phyloP scores from a whole-genome alignment of 1,284 basidiomycete species.

The Cryptococcus jaspeensis region DNA sequence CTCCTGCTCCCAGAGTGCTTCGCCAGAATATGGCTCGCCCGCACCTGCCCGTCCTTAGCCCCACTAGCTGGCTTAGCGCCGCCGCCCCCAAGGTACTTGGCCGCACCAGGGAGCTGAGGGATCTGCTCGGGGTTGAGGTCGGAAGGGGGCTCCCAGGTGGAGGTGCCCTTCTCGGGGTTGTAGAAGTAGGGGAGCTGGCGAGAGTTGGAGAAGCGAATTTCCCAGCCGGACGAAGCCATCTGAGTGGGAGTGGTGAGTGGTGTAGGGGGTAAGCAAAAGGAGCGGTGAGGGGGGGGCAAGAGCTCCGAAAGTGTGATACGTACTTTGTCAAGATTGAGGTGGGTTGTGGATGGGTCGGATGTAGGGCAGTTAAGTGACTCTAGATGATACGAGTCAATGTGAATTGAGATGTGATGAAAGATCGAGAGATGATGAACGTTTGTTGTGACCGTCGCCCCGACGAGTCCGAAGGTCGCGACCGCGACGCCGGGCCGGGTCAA shows the following conservation, averaged over 20 bases:
- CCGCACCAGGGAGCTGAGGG: conserved; percentile 66
- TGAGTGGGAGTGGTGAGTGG: not conserved
- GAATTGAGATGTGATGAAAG: no score
- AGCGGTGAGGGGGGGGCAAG: no score
- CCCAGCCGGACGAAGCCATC: conserved; percentile 56
- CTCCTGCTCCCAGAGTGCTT: conserved; percentile 86
- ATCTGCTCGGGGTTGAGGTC: conserved; percentile 66
- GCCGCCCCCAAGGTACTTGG: conserved; percentile 52
- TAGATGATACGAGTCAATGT: no score
- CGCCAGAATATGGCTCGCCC: conserved; percentile 91
- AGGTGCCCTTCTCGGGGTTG: conserved; percentile 68
- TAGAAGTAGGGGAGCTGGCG: conserved; percentile 84
- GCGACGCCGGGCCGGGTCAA: no score
- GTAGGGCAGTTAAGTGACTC: no score
- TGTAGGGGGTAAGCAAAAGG: no score
- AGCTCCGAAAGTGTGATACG: no score
- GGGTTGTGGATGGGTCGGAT: no score
- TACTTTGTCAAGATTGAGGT: no score
- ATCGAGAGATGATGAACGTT: no score
- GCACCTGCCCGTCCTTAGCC: conserved; percentile 59
- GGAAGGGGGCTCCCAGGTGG: conserved; percentile 78
- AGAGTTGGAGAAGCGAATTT: conserved; percentile 79
- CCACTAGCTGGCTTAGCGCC: conserved; percentile 10
- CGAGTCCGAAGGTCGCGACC: no score
- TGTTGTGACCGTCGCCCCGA: no score